These are phyloP conservation scores for Begonia masoniana DNA, from an alignment of 306 rosid genomes.

Conservation along the genomic window DNA sequence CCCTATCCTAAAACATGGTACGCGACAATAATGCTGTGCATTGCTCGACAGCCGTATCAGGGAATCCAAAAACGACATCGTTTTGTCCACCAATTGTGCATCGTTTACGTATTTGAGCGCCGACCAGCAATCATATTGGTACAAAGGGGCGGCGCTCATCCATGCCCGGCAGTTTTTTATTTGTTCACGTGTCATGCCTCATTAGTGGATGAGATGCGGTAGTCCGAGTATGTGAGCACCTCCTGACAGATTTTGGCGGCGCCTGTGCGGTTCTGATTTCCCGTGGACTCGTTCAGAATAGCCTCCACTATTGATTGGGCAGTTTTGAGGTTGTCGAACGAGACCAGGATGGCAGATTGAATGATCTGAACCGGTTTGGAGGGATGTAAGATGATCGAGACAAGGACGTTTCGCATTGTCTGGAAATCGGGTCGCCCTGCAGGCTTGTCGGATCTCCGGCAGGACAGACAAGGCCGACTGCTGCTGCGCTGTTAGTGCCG, in stretches of 20 bases:
- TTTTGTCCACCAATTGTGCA: constrained; percentile 29
- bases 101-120: constrained; percentile 77
- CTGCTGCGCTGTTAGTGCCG: neutral
- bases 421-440: constrained; percentile 70
- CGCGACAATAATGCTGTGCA: constrained; percentile 54
- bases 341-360: constrained; percentile 29
- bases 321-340: constrained; percentile 29
- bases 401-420: constrained; percentile 35
- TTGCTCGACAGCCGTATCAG: constrained; percentile 35
- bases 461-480: neutral
- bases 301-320: constrained; percentile 42
- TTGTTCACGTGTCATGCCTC: constrained; percentile 25
- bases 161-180: constrained; percentile 61
- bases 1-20: constrained; percentile 58
- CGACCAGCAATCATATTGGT: constrained; percentile 76
- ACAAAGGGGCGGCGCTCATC: constrained; percentile 49
- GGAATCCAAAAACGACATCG: constrained; percentile 53
- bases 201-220: constrained; percentile 39
- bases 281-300: constrained; percentile 26
- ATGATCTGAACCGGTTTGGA: constrained; percentile 22
- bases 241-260: constrained; percentile 57
- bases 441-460: constrained; percentile 26
- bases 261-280: constrained; percentile 37
- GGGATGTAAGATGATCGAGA: constrained; percentile 17
- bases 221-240: constrained; percentile 24